Base-by-base conservation (phyloP, 1,284 basidiomycete genomes). In the Pseudozyma flocculosa region DNA sequence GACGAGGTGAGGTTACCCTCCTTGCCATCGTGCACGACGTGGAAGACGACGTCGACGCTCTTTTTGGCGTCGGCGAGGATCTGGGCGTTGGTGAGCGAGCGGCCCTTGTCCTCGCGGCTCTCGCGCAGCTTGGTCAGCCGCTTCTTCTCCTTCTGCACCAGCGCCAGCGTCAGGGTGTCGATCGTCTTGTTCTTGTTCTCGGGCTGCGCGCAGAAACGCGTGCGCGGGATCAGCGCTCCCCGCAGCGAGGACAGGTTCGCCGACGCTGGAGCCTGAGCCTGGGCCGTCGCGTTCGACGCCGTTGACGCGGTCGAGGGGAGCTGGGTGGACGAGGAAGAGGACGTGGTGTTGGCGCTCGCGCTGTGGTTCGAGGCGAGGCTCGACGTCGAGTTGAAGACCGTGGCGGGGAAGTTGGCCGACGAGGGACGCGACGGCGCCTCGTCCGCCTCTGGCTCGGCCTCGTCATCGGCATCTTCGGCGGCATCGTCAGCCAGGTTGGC, bases 31-130 rank as follows among this genome's bases (percentile, higher is more conserved):
- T 65, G 56, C 21, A 69, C 62, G 38, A 60, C 53, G 42, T 69
- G 66, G 55, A 58, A 69, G 26, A 62, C 56, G 13, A 66, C 52
- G 7, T 53, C 40, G 8, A 69, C 59, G 0, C 43, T 55, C 37
- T 54, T 59, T 22, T 39, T 52, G 38, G 58, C 37, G 13, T 54
- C 55, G 5, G 62, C 57, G 1, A 66, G 56, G 23, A 64, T 21
- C n/a, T 45, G 44, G 2, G 48, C 50, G 26, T 64, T 55, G 18
- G 61, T 52, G 15, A 63, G 37, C n/a, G 40, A 44, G 17, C 45
- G 61, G 21, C 7, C 26, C 4, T 46, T 51, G 14, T 43, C 32
- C 8, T 45, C 34, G 11, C 15, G 37, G 8, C 14, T 45, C 50
- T 56, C 40, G 22, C 56, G 53, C 21, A 64, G 45, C 32, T 45